phyloP scores from a whole-genome alignment of 768 basidiomycete species.

The Suillus placidus region DNA sequence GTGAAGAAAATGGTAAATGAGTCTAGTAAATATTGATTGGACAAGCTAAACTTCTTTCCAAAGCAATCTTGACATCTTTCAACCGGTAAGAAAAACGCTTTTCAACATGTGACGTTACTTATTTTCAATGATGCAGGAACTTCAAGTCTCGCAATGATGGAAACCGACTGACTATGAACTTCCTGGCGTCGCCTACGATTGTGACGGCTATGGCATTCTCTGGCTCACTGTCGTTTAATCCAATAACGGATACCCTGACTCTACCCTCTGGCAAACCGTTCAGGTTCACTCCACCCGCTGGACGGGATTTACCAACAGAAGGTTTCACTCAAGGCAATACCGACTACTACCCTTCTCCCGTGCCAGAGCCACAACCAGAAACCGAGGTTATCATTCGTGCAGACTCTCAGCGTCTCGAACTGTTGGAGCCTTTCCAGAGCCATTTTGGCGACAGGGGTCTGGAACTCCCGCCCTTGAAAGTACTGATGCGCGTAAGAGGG shows the following conservation, averaged over 20 bases:
- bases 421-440: constrained; percentile 81
- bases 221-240: constrained; percentile 92
- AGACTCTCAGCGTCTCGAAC: constrained; percentile 82
- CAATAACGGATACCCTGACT: constrained; percentile 72
- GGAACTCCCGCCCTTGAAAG: constrained; percentile 82
- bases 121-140: constrained; percentile 44
- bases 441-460: constrained; percentile 66
- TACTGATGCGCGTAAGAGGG: constrained; percentile 90
- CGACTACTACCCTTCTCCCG: constrained; percentile 77
- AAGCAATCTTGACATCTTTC: constrained; percentile 96
- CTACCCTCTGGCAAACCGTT: constrained; percentile 76
- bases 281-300: constrained; percentile 82
- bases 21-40: constrained; percentile 2
- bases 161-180: constrained; percentile 93
- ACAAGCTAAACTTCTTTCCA: constrained; percentile 12
- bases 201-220: constrained; percentile 98
- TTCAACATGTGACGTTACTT: background rate
- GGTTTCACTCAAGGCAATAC: constrained; percentile 80
- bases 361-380: constrained; percentile 74
- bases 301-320: constrained; percentile 77
- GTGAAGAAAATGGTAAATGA: constrained; percentile 83
- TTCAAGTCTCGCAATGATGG: constrained; percentile 98
- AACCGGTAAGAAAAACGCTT: constrained; percentile 62
- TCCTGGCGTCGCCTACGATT: constrained; percentile 94
- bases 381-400: constrained; percentile 77